Conservation (phyloP, 768 basidiomycete genomes). For the Glaciozyma martinii region DNA sequence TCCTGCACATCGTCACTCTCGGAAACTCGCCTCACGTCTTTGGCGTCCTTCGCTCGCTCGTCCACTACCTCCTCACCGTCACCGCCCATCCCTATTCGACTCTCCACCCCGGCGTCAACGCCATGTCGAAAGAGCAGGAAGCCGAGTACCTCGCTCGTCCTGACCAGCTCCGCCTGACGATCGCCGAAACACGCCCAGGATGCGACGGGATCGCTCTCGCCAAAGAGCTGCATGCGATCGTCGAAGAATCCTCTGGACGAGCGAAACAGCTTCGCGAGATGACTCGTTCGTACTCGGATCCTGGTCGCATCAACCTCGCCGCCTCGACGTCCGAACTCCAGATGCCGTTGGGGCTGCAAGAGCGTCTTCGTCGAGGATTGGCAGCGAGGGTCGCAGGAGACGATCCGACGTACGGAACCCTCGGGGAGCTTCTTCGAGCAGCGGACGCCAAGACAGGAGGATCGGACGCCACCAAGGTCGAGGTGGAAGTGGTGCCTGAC, state of each 20-base stretch:
- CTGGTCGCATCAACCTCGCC: not conserved
- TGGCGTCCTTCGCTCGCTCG: not conserved
- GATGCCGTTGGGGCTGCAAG: not conserved
- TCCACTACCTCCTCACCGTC: slow-evolving; percentile 2
- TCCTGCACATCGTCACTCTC: not conserved
- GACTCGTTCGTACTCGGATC: not conserved
- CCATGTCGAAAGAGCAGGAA: not conserved
- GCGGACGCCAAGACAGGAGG: not conserved
- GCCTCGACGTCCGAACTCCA: not conserved
- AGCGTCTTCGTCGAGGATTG: not conserved
- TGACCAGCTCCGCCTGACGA: not conserved
- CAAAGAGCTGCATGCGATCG: not conserved
- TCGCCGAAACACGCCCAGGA: not conserved
- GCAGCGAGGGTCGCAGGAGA: not conserved
- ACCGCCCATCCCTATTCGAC: not conserved
- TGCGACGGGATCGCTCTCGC: not conserved
- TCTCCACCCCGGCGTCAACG: not conserved
- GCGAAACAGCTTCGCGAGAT: not conserved
- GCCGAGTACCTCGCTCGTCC: not conserved
- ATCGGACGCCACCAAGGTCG: not conserved
- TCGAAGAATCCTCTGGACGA: not conserved
- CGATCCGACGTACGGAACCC: not conserved
- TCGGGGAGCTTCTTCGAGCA: not conserved
- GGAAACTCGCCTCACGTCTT: not conserved
- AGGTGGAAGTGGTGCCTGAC: not conserved